Percentiles rank a stretch among this genome's conserved stretches.
Conservation (phyloP, 176 grass and related monocot species). For the maize (Zea mays) region Zm-B73-REFERENCE-NAM-5.0 NC_050103.1:145634501-145635000, state of each 20-base stretch:
- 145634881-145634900: conserved; percentile 4
- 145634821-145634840: background rate
- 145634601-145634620: conserved; percentile 51
- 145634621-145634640: conserved; percentile 57
- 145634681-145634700: conserved; percentile 92
- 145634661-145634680: conserved; percentile 46
- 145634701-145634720: conserved; percentile 74
- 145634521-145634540: conserved; percentile 22
- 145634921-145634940: background rate
- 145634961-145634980: background rate
- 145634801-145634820: conserved; percentile 4
- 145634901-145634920: conserved; percentile 6
- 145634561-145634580: conserved; percentile 38
- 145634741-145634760: conserved; percentile 98
- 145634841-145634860: conserved; percentile 4
- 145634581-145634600: conserved; percentile 29
- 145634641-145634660: conserved; percentile 42
- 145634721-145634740: conserved; percentile 96
- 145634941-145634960: background rate
- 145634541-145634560: conserved; percentile 36
- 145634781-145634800: background rate
- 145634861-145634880: background rate
- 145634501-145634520: background rate
- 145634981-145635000: background rate
- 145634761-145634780: conserved; percentile 38